Percentiles rank a stretch among this genome's conserved stretches.
phyloP scores from a whole-genome alignment of 805 yeast genomes.

The Yarrowia bubula region DNA sequence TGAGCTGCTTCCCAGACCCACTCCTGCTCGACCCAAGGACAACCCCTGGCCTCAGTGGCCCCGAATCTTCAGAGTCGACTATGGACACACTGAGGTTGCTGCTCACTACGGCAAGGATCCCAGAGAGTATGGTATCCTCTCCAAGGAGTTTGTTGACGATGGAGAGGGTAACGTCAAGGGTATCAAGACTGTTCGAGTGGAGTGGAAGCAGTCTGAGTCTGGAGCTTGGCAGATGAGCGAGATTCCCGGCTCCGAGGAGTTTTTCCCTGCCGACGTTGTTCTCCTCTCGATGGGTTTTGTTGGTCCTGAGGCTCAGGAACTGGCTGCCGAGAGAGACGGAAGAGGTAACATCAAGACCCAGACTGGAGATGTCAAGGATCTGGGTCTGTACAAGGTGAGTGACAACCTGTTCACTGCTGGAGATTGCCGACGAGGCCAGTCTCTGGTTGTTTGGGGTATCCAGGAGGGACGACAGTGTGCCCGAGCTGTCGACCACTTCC shows the following conservation, averaged over 20 bases:
- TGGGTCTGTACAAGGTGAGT: conserved; percentile 65
- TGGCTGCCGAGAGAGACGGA: conserved; percentile 63
- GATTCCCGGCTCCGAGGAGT: conserved; percentile 90
- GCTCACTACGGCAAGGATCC: conserved; percentile 97
- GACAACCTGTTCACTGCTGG: conserved; percentile 91
- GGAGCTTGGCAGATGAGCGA: conserved; percentile 99
- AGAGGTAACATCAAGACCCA: conserved; percentile 76
- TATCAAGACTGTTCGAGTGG: conserved; percentile 93
- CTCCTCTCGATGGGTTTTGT: conserved; percentile 95
- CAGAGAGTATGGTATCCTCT: conserved; percentile 90
- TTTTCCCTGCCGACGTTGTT: conserved; percentile 92
- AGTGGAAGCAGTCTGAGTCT: conserved; percentile 91
- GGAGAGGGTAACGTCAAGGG: conserved; percentile 94
- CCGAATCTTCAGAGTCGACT: conserved; percentile 93
- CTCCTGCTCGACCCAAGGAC: conserved; percentile 79
- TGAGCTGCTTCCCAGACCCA: conserved; percentile 91
- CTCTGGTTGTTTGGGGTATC: conserved; percentile 98
- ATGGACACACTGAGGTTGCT: conserved; percentile 93
- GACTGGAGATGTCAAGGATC: conserved; percentile 49
- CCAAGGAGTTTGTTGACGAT: conserved; percentile 94
- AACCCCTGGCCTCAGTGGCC: conserved; percentile 99
- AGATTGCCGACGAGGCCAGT: conserved; percentile 98
- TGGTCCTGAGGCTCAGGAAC: conserved; percentile 87
- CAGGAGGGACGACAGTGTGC: conserved; percentile 99
- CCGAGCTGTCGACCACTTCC: conserved; percentile 76